These are phyloP conservation scores for Rhinocladiella similis DNA, from an alignment of 2,329 filamentous ascomycete genomes.

Conservation along the genomic window DNA sequence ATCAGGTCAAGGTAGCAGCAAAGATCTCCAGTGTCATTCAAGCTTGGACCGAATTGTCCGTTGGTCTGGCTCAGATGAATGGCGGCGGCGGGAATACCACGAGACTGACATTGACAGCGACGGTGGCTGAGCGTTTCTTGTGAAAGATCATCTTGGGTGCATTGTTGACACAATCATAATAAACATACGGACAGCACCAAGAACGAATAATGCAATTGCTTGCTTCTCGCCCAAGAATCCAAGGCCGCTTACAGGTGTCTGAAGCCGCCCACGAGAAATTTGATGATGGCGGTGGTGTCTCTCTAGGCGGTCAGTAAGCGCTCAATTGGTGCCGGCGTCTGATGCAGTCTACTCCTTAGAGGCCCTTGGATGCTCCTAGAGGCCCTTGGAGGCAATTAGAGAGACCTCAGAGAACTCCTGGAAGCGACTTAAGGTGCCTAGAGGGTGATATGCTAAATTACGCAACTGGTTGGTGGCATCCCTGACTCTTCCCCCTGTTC, in stretches of 20 bases:
- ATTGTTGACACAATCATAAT: not conserved
- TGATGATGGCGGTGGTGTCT: not conserved
- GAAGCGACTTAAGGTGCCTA: not conserved
- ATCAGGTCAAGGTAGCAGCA: not conserved
- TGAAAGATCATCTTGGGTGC: not conserved
- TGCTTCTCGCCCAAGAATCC: not conserved
- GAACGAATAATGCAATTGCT: not conserved
- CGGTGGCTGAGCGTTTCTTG: not conserved
- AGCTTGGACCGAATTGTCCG: not conserved
- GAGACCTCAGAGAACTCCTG: no score
- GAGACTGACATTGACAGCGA: not conserved
- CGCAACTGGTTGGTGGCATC: not conserved
- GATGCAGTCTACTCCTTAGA: not conserved
- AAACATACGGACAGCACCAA: not conserved
- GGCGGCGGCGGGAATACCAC: not conserved
- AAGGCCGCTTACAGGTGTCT: not conserved
- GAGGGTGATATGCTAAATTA: not conserved
- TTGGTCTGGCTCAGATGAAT: not conserved
- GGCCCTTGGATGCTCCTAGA: not conserved
- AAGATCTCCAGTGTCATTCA: not conserved
- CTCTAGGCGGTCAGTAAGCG: not conserved
- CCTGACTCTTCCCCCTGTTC: not conserved
- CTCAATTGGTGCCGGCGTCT: not conserved
- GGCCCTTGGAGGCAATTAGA: no score
- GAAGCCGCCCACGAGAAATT: not conserved